Percentiles rank a stretch among this genome's conserved stretches.
Evolutionary conservation across 1,139 yeast species (phyloP).

Genomic region (Candida tetrigidarum): DNA sequence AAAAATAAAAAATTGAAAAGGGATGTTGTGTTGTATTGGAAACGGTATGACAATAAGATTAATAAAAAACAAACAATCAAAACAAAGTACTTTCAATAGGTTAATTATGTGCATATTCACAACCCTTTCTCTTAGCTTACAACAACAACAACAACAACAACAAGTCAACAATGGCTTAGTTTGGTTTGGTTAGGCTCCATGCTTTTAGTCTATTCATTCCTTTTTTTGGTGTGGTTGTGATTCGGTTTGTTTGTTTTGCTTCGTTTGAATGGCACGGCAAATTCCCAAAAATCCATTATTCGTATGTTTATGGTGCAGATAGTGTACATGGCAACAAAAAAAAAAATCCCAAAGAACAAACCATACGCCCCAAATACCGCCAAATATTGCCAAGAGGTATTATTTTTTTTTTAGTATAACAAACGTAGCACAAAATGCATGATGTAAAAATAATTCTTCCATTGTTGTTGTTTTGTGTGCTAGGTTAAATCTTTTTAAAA

Average conservation of each 20-base stretch:
- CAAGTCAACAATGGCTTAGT: neutral
- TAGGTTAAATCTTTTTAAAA: neutral
- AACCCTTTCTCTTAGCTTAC: neutral
- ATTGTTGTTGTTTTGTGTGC: neutral
- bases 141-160: neutral
- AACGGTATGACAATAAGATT: too few species aligned
- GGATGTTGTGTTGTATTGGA: neutral
- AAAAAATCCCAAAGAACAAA: neutral
- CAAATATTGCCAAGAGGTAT: neutral
- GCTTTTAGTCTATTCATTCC: too few species aligned
- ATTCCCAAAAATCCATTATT: neutral
- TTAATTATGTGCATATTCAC: conserved; percentile 2
- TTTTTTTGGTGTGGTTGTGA: too few species aligned
- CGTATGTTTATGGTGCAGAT: too few species aligned
- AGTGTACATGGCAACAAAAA: neutral
- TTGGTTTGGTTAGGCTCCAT: neutral
- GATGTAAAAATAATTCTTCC: neutral
- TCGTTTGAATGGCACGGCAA: neutral
- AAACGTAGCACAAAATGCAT: neutral
- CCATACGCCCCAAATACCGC: neutral
- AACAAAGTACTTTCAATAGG: conserved; percentile 1
- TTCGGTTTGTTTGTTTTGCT: too few species aligned
- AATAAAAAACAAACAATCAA: neutral
- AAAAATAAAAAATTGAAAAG: too few species aligned
- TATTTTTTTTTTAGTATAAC: neutral